Conservation (phyloP, 2,329 filamentous ascomycete species). For the Neophaeococcomyces aloes region DNA sequence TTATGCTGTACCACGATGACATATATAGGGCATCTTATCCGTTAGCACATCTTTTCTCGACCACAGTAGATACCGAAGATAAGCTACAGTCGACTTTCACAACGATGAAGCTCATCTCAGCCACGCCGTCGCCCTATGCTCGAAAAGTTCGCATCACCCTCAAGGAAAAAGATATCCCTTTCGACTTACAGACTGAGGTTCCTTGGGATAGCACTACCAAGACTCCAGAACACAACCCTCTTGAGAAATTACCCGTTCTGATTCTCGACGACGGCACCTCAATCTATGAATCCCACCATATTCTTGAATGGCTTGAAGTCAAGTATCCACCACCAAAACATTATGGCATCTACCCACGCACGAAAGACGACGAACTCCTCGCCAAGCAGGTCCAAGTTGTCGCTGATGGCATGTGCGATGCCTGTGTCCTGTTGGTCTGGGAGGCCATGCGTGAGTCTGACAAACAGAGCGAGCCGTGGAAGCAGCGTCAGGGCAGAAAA, state of each 20-base stretch:
- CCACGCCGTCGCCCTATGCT: conserved; percentile 11
- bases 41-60: too few relatives aligned
- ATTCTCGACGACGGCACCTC: conserved; percentile 15
- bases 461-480: conserved; percentile 26
- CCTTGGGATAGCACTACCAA: conserved; percentile 33
- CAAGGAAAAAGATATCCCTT: conserved; percentile 31
- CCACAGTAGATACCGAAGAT: too few relatives aligned
- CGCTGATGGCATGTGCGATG: conserved; percentile 26
- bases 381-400: conserved; percentile 14
- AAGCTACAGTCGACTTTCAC: too few relatives aligned
- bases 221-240: conserved; percentile 22
- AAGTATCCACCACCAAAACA: conserved; percentile 7
- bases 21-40: too few relatives aligned
- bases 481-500: conserved; percentile 27
- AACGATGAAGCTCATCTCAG: conserved; percentile 9
- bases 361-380: conserved; percentile 8
- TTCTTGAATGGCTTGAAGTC: conserved; percentile 24
- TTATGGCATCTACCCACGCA: conserved; percentile 4
- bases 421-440: conserved; percentile 29
- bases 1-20: too few relatives aligned
- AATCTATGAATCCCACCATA: conserved; percentile 30
- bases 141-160: conserved; percentile 31
- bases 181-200: conserved; percentile 33
- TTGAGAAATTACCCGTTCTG: conserved; percentile 12
- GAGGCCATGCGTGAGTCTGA: conserved; percentile 24